phyloP scores from a whole-genome alignment of 345 rosid genomes.

The Pugionium dolabratum region DNA sequence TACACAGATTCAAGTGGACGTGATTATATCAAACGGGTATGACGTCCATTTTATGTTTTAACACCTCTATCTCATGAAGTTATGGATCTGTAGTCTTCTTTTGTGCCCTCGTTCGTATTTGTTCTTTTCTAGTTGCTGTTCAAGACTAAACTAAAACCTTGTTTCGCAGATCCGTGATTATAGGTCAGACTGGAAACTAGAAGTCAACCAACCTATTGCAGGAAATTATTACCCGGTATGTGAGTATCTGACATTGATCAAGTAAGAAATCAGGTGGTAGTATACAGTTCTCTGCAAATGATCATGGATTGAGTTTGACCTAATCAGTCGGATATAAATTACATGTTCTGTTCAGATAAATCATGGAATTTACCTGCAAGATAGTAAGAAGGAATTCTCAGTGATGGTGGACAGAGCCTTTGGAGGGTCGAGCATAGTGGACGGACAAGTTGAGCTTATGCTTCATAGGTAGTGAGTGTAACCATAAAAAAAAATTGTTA shows the following conservation, averaged over 20 bases:
- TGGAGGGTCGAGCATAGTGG: slow-evolving; percentile 87
- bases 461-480: slow-evolving; percentile 69
- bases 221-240: slow-evolving; percentile 97
- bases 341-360: slow-evolving; percentile 59
- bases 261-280: slow-evolving; percentile 9
- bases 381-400: slow-evolving; percentile 71
- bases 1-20: slow-evolving; percentile 88
- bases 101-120: not conserved
- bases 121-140: slow-evolving; percentile 8
- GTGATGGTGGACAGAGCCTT: slow-evolving; percentile 87
- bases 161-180: slow-evolving; percentile 81
- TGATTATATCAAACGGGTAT: slow-evolving; percentile 73
- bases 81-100: slow-evolving; percentile 6
- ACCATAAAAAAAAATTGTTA: not conserved
- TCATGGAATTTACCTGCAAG: slow-evolving; percentile 87
- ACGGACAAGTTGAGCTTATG: slow-evolving; percentile 95
- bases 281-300: slow-evolving; percentile 26
- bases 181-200: slow-evolving; percentile 86
- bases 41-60: slow-evolving; percentile 21
- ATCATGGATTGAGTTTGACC: slow-evolving; percentile 25
- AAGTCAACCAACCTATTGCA: slow-evolving; percentile 89
- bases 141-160: slow-evolving; percentile 9
- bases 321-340: slow-evolving; percentile 11
- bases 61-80: slow-evolving; percentile 5
- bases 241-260: slow-evolving; percentile 17